Evolutionary conservation across 2,329 filamentous ascomycete species (phyloP).

Genomic region (Phyllosticta citrichinensis): DNA sequence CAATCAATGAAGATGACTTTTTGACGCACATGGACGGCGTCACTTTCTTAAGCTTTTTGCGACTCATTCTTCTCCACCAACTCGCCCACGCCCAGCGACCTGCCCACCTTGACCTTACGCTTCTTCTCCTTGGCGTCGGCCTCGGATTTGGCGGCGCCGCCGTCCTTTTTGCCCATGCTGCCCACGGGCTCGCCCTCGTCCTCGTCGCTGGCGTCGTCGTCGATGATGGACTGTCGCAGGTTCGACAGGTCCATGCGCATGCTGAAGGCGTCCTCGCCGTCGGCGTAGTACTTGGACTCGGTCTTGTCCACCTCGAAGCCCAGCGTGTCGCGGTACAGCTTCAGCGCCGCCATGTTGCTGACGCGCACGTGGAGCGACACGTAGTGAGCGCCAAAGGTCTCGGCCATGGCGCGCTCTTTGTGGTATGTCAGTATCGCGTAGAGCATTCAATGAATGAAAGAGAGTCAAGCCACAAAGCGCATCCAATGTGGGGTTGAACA

Average conservation of each 20-base stretch:
- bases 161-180: slow-evolving; percentile 22
- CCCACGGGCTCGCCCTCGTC: slow-evolving; percentile 28
- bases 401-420: slow-evolving; percentile 87
- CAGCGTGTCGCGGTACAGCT: slow-evolving; percentile 85
- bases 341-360: slow-evolving; percentile 82
- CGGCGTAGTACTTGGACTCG: slow-evolving; percentile 88
- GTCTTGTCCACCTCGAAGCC: slow-evolving; percentile 81
- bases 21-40: neutral
- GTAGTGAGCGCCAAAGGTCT: slow-evolving; percentile 83
- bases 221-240: slow-evolving; percentile 44
- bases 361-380: slow-evolving; percentile 94
- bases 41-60: neutral
- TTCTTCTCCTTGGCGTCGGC: slow-evolving; percentile 36
- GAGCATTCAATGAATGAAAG: neutral
- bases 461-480: neutral
- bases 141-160: slow-evolving; percentile 26
- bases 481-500: neutral
- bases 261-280: slow-evolving; percentile 89
- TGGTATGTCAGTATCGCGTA: neutral
- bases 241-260: slow-evolving; percentile 77
- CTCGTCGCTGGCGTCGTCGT: slow-evolving; percentile 28
- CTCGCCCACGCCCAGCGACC: slow-evolving; percentile 65
- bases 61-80: slow-evolving; percentile 61
- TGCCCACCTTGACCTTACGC: slow-evolving; percentile 71
- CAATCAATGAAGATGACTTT: neutral